Percentiles rank a stretch among this genome's conserved stretches.
Evolutionary conservation across 2,329 filamentous ascomycete genomes (phyloP).

Genomic region (Hypoxylon sp.): DNA sequence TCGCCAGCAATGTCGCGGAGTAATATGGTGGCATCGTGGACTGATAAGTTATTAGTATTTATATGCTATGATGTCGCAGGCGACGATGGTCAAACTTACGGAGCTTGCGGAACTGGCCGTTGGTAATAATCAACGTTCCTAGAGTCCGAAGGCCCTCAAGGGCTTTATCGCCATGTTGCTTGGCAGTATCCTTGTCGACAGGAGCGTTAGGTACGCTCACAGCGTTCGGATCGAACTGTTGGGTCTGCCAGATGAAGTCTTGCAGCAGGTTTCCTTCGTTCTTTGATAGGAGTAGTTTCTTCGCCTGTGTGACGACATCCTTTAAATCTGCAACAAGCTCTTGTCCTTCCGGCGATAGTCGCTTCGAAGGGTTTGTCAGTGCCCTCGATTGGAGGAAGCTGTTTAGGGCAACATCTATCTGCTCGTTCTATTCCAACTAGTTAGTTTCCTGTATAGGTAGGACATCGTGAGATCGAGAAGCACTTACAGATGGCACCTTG

Average conservation of each 20-base stretch:
- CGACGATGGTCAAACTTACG: conserved; percentile 68
- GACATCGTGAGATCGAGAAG: background rate
- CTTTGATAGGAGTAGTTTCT: conserved; percentile 89
- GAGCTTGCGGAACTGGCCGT: conserved; percentile 95
- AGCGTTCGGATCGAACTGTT: conserved; percentile 77
- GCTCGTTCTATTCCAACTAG: conserved; percentile 77
- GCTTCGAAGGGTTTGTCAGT: conserved; percentile 78
- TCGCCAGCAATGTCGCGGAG: conserved; percentile 93
- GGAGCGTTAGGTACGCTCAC: conserved; percentile 75
- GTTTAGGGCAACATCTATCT: conserved; percentile 95
- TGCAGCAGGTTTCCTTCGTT: conserved; percentile 95
- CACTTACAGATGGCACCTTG: conserved; percentile 88
- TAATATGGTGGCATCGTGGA: conserved; percentile 85
- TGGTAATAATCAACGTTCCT: conserved; percentile 91
- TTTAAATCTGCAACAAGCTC: conserved; percentile 82
- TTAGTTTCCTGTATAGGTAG: conserved; percentile 29
- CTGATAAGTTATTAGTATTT: conserved; percentile 50
- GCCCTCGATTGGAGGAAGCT: conserved; percentile 82
- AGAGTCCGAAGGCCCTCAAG: conserved; percentile 89
- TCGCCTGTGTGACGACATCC: conserved; percentile 83
- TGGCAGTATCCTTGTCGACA: conserved; percentile 80
- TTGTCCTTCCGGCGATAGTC: conserved; percentile 87
- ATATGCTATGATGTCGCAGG: background rate
- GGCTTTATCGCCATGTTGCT: conserved; percentile 87
- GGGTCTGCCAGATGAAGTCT: conserved; percentile 96